phyloP scores from a whole-genome alignment of 331 rosid species.

The Rosa hybrid region DNA sequence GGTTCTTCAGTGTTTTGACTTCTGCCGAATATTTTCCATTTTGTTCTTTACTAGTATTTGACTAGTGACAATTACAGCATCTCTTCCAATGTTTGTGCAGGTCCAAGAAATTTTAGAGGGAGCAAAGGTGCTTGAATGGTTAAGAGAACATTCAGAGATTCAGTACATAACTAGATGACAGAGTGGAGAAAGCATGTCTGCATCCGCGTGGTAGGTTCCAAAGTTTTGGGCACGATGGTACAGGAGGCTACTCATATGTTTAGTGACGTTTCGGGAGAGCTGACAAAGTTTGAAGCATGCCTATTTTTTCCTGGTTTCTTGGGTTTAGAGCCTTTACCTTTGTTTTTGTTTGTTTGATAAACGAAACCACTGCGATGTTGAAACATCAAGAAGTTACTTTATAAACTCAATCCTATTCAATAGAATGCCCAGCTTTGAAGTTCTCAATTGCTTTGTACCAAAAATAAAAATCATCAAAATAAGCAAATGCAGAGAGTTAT shows the following conservation, averaged over 20 bases:
- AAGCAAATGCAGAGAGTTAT: background rate
- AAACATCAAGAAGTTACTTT: background rate
- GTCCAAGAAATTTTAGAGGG: slow-evolving; percentile 98
- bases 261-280: background rate
- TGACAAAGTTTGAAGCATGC: background rate
- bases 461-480: background rate
- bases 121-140: slow-evolving; percentile 98
- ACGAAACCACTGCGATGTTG: background rate
- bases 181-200: background rate
- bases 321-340: background rate
- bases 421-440: background rate
- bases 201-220: background rate
- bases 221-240: background rate
- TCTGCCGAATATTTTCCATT: background rate
- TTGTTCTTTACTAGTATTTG: background rate
- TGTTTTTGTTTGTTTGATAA: background rate
- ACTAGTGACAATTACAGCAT: background rate
- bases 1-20: background rate
- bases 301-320: background rate
- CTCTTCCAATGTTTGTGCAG: slow-evolving; percentile 38
- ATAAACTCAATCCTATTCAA: slow-evolving; percentile 3
- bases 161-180: slow-evolving; percentile 59
- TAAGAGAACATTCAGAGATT: slow-evolving; percentile 81
- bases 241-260: slow-evolving; percentile 9
- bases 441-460: background rate